Conservation (phyloP, 2,329 filamentous ascomycete species). For the Cytospora leucostoma region DNA sequence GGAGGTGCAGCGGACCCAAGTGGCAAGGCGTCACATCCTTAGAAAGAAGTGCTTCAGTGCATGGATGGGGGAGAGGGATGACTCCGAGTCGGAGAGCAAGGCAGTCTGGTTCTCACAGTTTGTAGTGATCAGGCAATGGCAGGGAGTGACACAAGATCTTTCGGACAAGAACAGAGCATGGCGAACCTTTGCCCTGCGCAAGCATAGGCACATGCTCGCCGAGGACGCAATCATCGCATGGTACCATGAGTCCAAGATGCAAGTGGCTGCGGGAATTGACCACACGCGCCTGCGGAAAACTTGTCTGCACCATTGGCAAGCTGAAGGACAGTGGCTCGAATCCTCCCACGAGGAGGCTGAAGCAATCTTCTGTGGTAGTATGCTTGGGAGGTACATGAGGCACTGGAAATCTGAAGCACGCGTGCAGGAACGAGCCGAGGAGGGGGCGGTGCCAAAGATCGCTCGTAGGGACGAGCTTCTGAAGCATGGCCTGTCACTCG, state of each 20-base stretch:
- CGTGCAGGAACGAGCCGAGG: constrained; percentile 24
- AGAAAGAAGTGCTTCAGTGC: constrained; percentile 68
- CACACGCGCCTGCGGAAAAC: constrained; percentile 20
- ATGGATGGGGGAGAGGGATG: constrained; percentile 56
- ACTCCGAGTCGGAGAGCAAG: constrained; percentile 55
- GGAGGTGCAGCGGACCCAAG: constrained; percentile 64
- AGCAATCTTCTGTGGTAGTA: constrained; percentile 21
- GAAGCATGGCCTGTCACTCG: constrained; percentile 24
- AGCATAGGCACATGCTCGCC: constrained; percentile 35
- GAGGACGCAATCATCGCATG: constrained; percentile 36
- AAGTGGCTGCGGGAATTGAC: constrained; percentile 31
- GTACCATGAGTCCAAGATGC: constrained; percentile 34
- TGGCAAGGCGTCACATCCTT: constrained; percentile 71
- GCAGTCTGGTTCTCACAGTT: constrained; percentile 41
- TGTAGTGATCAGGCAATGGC: constrained; percentile 36
- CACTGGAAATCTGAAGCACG: constrained; percentile 21
- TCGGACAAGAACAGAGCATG: constrained; percentile 30
- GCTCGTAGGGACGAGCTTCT: constrained; percentile 27
- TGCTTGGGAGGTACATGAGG: constrained; percentile 25
- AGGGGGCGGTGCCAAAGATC: constrained; percentile 26
- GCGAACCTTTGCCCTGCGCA: constrained; percentile 34
- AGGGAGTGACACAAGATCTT: constrained; percentile 27
- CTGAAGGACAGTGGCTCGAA: constrained; percentile 22
- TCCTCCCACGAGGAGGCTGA: constrained; percentile 23
- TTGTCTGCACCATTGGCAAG: constrained; percentile 31